These are phyloP conservation scores for Actinomortierella ambigua DNA, from an alignment of 371 early-diverging fungal species.

Conservation along the genomic window DNA sequence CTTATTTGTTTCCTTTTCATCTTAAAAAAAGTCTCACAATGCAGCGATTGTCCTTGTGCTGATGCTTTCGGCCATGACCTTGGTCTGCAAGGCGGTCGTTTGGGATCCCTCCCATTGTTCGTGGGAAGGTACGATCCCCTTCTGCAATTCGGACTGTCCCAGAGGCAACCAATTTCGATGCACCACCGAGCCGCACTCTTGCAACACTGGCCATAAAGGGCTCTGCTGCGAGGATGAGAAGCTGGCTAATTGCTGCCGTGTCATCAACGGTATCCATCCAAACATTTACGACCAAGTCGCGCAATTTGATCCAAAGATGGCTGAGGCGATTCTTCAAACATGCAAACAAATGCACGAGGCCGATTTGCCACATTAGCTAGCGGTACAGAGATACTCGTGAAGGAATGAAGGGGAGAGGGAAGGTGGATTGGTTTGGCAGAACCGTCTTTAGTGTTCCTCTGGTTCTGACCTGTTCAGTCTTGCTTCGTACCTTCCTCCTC, in stretches of 20 bases:
- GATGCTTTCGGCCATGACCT: background rate
- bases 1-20: too few species aligned
- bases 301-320: background rate
- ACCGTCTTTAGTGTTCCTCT: too few species aligned
- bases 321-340: too few species aligned
- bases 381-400: too few species aligned
- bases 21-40: too few species aligned
- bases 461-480: too few species aligned
- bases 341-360: too few species aligned
- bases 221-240: constrained; percentile 2
- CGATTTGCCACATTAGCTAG: too few species aligned
- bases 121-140: constrained; percentile 4
- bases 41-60: too few species aligned
- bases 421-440: too few species aligned
- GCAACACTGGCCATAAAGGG: background rate
- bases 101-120: constrained; percentile 4
- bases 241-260: background rate
- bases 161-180: background rate
- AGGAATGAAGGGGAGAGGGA: too few species aligned
- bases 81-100: constrained; percentile 4
- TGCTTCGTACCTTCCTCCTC: too few species aligned
- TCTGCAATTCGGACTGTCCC: constrained; percentile 9
- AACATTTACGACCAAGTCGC: background rate
- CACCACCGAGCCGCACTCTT: background rate
- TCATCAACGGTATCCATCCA: background rate